Percentiles rank a stretch among this genome's conserved stretches.
Evolutionary conservation across 306 rosid genomes (phyloP).

Genomic region (Vicia faba): DNA sequence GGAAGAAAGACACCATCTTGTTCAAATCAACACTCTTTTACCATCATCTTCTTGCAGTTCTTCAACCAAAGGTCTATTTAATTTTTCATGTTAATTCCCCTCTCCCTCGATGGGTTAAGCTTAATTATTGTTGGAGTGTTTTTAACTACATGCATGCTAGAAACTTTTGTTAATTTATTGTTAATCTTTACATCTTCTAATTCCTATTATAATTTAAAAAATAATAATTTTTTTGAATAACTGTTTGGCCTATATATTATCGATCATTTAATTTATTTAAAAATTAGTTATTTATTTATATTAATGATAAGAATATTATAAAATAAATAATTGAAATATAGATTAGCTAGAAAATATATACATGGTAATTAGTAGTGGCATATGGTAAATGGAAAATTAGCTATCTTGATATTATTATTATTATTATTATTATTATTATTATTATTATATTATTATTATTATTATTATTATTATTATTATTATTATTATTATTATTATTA

Average conservation of each 20-base stretch:
- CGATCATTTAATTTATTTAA: too few species aligned
- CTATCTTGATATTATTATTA: too few species aligned
- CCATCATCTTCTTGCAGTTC: constrained; percentile 60
- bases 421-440: too few species aligned
- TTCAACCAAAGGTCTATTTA: constrained; percentile 48
- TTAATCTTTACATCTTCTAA: neutral
- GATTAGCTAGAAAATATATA: neutral
- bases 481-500: too few species aligned
- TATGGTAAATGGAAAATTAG: neutral
- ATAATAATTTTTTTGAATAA: too few species aligned
- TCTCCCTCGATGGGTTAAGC: neutral
- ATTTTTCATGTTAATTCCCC: neutral
- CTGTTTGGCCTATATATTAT: too few species aligned
- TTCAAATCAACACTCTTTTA: constrained; percentile 51
- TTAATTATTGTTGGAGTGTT: neutral
- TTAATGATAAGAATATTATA: too few species aligned
- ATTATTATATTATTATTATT: too few species aligned
- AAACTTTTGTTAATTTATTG: neutral
- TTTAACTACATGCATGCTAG: constrained; percentile 4
- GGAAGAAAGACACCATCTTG: constrained; percentile 23
- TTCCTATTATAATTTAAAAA: too few species aligned
- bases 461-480: too few species aligned
- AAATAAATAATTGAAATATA: neutral
- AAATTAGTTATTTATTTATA: too few species aligned
- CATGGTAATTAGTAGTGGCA: neutral